Evolutionary conservation across 371 early-diverging fungal species (phyloP), one percentile per base, ranked within the genome.

Genomic region (Mucor circinelloides): DNA sequence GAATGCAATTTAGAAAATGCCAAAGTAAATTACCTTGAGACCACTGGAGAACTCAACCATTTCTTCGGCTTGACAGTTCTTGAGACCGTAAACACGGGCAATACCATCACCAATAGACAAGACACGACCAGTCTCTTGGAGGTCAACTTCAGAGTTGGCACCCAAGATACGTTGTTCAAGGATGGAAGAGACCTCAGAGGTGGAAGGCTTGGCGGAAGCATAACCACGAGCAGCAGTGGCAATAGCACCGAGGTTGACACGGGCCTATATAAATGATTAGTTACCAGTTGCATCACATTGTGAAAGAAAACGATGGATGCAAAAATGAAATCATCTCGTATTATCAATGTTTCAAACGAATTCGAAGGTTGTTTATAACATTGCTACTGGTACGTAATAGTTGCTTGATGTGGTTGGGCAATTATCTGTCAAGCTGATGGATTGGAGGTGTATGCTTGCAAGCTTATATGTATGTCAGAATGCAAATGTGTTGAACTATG

Each of bases 61-160:
- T 89, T 97, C 97, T 86, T 97, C 97, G 75, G 97, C 97, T 87
- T 97, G 96, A 76, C 90, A 89, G 85, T 97, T 97, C 89, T 93
- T 94, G 78, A 97, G 87, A 67, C 98, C 98, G 68, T 95, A 96
- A 70, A 97, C 96, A 91, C 97, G 96, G 72, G 97, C 98, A 85
- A 97, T 97, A 95, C 98, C 98, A 85, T 97, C 98, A 91, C 98
- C 97, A 76, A 97, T 95, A 77, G 97, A 96, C 79, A 97, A 86
- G 69, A 97, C 98, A 79, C 97, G 94, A 69, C 98, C 98, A 63
- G 97, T 97, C 87, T 97, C 97, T 81, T 95, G 92, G 73, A 97
- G 88, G 75, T 97, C 96, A 75, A 90, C 87, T 73, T 85, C 83
- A 72, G 85, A 78, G 84, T 84, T 79, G 69, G 92, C 85, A 69